A percentile compares a stretch with the other conserved stretches of the same genome.
Conservation (phyloP, 345 rosid genomes). For the Raphanus sativus region DNA sequence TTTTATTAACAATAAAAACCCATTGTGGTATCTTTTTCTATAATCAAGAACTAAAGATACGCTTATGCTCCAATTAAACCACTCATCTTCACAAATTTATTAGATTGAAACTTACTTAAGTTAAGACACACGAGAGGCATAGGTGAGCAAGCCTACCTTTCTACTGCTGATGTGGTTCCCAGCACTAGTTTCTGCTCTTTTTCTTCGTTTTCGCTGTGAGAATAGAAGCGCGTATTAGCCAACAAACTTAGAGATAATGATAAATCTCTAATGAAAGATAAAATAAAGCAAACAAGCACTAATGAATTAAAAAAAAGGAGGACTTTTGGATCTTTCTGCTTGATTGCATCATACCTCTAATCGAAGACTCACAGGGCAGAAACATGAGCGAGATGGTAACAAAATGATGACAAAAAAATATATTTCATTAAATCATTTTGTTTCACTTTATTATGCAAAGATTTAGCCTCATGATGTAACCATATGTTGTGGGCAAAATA, state of each 20-base stretch:
- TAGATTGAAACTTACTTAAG: background rate
- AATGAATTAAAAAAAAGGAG: background rate
- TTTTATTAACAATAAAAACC: constrained; percentile 5
- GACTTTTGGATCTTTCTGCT: constrained; percentile 1
- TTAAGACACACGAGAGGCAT: background rate
- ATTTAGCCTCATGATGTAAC: constrained; percentile 25
- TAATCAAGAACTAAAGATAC: background rate
- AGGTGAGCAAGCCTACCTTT: constrained; percentile 56
- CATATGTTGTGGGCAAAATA: constrained; percentile 13
- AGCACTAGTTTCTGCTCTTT: constrained; percentile 56
- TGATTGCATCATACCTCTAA: constrained; percentile 23
- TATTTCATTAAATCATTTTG: constrained; percentile 7
- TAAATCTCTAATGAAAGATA: background rate
- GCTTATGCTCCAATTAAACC: background rate
- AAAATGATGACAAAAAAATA: constrained; percentile 9
- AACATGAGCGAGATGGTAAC: constrained; percentile 17
- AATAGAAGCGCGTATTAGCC: constrained; percentile 16
- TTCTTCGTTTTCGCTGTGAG: constrained; percentile 83
- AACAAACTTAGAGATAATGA: constrained; percentile 7
- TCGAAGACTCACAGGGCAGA: constrained; percentile 14
- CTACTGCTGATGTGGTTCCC: constrained; percentile 59
- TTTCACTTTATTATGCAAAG: constrained; percentile 23
- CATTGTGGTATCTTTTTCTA: background rate
- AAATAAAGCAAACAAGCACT: constrained; percentile 20
- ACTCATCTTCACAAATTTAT: background rate